Percentiles rank a stretch among this genome's conserved stretches.
Evolutionary conservation across 164 flowering plant genomes (phyloP).

Genomic region (Aristolochia contorta): DNA sequence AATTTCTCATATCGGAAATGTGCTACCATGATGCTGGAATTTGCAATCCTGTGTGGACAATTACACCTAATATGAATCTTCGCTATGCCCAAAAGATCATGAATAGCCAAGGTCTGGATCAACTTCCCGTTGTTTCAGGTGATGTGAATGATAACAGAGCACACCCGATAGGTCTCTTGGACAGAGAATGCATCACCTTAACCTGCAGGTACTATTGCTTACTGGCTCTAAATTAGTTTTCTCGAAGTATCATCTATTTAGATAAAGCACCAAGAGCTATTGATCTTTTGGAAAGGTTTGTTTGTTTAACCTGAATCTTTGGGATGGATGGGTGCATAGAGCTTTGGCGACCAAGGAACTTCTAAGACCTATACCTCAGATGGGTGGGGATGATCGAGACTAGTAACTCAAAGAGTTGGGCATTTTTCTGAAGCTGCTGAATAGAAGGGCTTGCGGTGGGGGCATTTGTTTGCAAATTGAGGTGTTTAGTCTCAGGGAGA

Average conservation of each 20-base stretch:
- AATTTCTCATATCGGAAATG: conserved; percentile 45
- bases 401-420: too few relatives aligned
- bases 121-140: conserved; percentile 62
- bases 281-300: not conserved
- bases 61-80: conserved; percentile 62
- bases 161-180: conserved; percentile 55
- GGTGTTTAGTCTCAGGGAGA: too few relatives aligned
- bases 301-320: not conserved
- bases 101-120: conserved; percentile 42
- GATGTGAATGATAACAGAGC: conserved; percentile 19
- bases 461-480: too few relatives aligned
- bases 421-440: too few relatives aligned
- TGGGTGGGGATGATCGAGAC: too few relatives aligned
- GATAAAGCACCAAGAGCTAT: not conserved
- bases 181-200: conserved; percentile 54
- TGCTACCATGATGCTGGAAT: conserved; percentile 30
- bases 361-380: not conserved
- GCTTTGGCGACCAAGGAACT: conserved; percentile 1
- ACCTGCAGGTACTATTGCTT: conserved; percentile 48
- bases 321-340: not conserved
- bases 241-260: not conserved
- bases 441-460: too few relatives aligned
- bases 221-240: not conserved
- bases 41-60: conserved; percentile 39
- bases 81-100: conserved; percentile 39